Conservation (phyloP, 164 flowering plant species). For the Annona squamosa region DNA sequence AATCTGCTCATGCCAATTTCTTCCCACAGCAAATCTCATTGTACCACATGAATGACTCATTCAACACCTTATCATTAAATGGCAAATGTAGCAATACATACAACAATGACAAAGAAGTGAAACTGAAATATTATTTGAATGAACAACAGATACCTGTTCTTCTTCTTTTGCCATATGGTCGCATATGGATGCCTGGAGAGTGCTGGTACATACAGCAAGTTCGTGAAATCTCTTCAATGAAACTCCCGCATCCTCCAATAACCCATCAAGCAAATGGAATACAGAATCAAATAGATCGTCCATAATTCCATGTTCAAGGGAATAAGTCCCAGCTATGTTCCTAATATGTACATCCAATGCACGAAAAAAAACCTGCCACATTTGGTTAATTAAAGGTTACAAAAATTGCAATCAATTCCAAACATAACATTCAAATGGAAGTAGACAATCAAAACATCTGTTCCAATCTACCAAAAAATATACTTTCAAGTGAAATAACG, state of each 20-base stretch:
- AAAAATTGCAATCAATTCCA: background rate
- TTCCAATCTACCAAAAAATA: background rate
- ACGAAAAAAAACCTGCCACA: conserved; percentile 61
- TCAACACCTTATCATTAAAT: no score
- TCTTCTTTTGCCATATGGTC: conserved; percentile 88
- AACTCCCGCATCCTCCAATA: conserved; percentile 26
- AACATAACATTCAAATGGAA: background rate
- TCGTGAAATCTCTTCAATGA: conserved; percentile 32
- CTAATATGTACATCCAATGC: conserved; percentile 47
- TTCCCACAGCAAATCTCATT: no score
- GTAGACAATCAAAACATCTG: background rate
- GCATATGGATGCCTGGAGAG: conserved; percentile 44
- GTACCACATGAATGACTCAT: no score
- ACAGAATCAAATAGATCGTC: conserved; percentile 47
- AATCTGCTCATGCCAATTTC: no score
- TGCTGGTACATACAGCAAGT: conserved; percentile 40
- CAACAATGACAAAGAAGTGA: background rate
- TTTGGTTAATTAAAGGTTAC: background rate
- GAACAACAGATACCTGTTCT: conserved; percentile 51
- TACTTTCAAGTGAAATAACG: no score
- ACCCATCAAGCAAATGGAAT: conserved; percentile 31
- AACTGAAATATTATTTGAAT: background rate
- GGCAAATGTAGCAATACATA: no score
- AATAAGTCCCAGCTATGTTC: conserved; percentile 54
- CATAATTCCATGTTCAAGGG: conserved; percentile 60